Evolutionary conservation across 139 green algal species (phyloP), one percentile per base, ranked within the genome.

Genomic region (Picochlorum sp.): DNA sequence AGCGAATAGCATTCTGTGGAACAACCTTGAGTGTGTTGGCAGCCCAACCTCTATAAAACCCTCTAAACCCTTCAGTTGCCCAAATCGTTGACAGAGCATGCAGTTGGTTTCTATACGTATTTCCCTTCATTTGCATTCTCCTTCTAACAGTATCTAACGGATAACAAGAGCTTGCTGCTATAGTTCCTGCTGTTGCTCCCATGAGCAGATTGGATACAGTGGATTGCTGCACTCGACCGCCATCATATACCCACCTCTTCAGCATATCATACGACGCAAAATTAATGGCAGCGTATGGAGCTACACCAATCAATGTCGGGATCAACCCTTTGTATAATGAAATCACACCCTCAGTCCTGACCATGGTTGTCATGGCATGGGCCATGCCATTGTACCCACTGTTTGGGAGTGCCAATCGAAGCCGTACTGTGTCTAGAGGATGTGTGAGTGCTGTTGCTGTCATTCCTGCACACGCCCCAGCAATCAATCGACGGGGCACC

Each of bases 221-320:
- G 49, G 75, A 80, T 65, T 94, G 84, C 49, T 64, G 51, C 56
- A 51, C 61, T 13, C 16, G n/a, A 61, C 21, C 30, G 0, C 50
- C 30, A 41, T 44, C 54, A 71, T 95, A 95, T 2, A 86, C 49
- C 44, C 63, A 58, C 37, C 84, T 79, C 73, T 94, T 95, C 3
- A 88, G 65, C 50, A 93, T 59, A 79, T 98, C 92, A 57, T 96
- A 97, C 0, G 78, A 81, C 10, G 88, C 85, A 81, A 97, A 97
- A 75, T 98, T 97, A 57, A 96, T 65, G 9, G 92, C 92, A 1
- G 92, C 86, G 65, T 96, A 98, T 16, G 92, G 92, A n/a, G 92
- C 92, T 44, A 97, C 91, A 56, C 89, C 90, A 15, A 95, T 63
- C 41, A 98, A 79, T 0, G 92, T 95, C n/a, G 92, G 90, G n/a